phyloP scores from a whole-genome alignment of 805 yeast species.

The Candida loeiensis region DNA sequence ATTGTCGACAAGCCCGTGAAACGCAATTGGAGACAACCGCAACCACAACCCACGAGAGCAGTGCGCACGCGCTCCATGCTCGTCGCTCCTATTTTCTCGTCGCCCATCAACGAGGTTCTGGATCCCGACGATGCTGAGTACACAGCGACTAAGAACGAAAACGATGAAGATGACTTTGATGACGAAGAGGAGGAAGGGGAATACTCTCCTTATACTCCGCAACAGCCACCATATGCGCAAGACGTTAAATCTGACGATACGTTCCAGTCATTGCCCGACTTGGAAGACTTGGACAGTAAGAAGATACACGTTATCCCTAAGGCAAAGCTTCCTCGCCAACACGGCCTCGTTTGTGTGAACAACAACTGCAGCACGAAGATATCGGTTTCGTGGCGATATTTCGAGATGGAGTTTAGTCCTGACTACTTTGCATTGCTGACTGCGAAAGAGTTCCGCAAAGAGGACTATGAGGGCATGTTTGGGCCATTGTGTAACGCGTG shows the following conservation, averaged over 20 bases:
- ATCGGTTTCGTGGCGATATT: conserved; percentile 43
- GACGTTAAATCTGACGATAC: conserved; percentile 11
- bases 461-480: conserved; percentile 43
- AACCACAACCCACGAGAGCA: conserved; percentile 24
- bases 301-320: conserved; percentile 40
- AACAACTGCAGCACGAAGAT: conserved; percentile 36
- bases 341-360: conserved; percentile 40
- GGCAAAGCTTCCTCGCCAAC: conserved; percentile 35
- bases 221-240: conserved; percentile 34
- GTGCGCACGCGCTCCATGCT: conserved; percentile 43
- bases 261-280: conserved; percentile 40
- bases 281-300: conserved; percentile 43
- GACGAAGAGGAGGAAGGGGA: conserved; percentile 28
- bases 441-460: conserved; percentile 37
- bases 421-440: conserved; percentile 35
- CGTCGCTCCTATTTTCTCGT: conserved; percentile 32
- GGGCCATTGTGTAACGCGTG: conserved; percentile 48
- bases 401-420: conserved; percentile 39
- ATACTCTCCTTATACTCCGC: conserved; percentile 41
- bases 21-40: conserved; percentile 16
- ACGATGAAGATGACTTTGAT: conserved; percentile 15
- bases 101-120: conserved; percentile 41
- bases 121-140: conserved; percentile 31
- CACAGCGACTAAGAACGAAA: conserved; percentile 24
- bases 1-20: conserved; percentile 37